A percentile compares a stretch with the other conserved stretches of the same genome.
Conservation (phyloP, 2,329 filamentous ascomycete genomes). For the Tolypocladium album region DNA sequence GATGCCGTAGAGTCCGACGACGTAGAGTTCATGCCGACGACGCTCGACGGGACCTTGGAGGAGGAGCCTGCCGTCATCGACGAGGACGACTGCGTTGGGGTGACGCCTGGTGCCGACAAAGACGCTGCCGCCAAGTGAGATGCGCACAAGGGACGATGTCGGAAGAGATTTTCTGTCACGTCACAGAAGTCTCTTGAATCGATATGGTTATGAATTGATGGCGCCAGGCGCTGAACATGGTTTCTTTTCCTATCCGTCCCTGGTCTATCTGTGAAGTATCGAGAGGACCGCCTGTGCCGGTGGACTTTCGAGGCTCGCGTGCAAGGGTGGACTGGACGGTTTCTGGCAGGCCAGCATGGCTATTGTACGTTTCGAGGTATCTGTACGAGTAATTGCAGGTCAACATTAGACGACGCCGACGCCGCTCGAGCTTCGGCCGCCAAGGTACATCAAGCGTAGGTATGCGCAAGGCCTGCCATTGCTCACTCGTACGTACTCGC, state of each 20-base stretch:
- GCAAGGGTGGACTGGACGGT: background rate
- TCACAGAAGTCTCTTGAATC: background rate
- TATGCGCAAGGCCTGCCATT: background rate
- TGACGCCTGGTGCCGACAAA: conserved; percentile 7
- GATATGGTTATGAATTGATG: background rate
- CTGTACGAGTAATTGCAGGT: background rate
- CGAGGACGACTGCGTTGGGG: conserved; percentile 20
- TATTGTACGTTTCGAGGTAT: background rate
- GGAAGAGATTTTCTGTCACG: background rate
- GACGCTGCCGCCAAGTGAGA: conserved; percentile 8
- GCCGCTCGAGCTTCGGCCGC: background rate
- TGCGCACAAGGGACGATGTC: background rate
- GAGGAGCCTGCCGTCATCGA: conserved; percentile 33
- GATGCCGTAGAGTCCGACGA: conserved; percentile 30
- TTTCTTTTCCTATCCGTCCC: background rate
- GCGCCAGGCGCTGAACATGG: background rate
- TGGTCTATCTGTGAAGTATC: background rate
- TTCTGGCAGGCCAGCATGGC: background rate
- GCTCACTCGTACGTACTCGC: background rate
- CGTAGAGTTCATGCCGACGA: conserved; percentile 39
- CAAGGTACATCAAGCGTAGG: background rate
- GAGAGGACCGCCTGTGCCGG: background rate
- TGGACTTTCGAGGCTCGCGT: background rate
- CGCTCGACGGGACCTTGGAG: conserved; percentile 38
- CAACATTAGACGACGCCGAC: background rate